Percentiles rank a stretch among this genome's conserved stretches.
Evolutionary conservation across 768 basidiomycete species (phyloP).

Genomic region (Trametes meyenii): DNA sequence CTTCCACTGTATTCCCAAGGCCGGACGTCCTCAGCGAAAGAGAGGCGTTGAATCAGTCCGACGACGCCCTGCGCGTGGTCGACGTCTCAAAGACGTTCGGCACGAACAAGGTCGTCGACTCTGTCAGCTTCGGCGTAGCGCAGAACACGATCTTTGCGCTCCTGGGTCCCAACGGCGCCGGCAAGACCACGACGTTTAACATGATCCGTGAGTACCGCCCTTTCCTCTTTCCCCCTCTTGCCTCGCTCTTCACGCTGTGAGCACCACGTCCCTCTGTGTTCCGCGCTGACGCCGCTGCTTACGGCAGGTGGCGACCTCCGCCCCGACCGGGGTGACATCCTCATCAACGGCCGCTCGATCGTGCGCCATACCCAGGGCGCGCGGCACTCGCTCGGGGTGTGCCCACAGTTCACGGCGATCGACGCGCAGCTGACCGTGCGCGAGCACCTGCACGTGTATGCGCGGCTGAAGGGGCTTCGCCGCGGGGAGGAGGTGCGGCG

Average conservation of each 20-base stretch:
- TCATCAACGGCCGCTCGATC: slow-evolving; percentile 68
- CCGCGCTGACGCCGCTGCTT: not conserved
- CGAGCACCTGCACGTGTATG: slow-evolving; percentile 74
- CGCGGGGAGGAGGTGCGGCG: slow-evolving; percentile 50
- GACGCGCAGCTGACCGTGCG: slow-evolving; percentile 77
- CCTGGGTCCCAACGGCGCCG: slow-evolving; percentile 82
- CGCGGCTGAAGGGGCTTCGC: slow-evolving; percentile 72
- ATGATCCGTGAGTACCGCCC: slow-evolving; percentile 61
- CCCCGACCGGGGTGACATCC: slow-evolving; percentile 69
- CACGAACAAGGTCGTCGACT: slow-evolving; percentile 62
- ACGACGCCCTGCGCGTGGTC: slow-evolving; percentile 64
- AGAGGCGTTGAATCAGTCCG: slow-evolving; percentile 46
- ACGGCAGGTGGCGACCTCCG: slow-evolving; percentile 63
- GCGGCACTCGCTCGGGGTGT: slow-evolving; percentile 74
- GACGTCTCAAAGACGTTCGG: slow-evolving; percentile 63
- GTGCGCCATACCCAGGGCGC: slow-evolving; percentile 64
- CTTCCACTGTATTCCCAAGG: not conserved
- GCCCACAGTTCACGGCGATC: slow-evolving; percentile 84
- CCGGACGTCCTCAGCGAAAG: slow-evolving; percentile 60
- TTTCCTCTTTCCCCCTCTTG: not conserved
- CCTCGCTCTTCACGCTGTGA: no score
- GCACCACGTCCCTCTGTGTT: no score
- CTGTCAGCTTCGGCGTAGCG: slow-evolving; percentile 70
- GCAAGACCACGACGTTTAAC: slow-evolving; percentile 82
- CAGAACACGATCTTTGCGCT: slow-evolving; percentile 69